phyloP scores from a whole-genome alignment of 345 rosid genomes.

The Litchi chinensis region DNA sequence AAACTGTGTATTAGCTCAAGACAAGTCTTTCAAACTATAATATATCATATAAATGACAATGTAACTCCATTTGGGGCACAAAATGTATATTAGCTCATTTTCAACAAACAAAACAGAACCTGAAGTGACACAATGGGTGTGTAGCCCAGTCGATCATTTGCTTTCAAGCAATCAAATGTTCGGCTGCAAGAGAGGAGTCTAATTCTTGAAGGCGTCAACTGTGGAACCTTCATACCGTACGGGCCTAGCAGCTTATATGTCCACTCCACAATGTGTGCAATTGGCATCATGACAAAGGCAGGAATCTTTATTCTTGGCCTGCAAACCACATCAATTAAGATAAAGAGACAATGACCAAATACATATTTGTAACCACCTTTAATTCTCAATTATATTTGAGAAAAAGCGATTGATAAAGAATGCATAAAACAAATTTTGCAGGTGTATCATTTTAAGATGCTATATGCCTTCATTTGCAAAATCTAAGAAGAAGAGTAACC shows the following conservation, averaged over 20 bases:
- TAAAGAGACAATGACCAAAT: slow-evolving; percentile 17
- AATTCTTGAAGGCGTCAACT: slow-evolving; percentile 87
- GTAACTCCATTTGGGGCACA: not conserved
- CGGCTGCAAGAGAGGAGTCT: slow-evolving; percentile 82
- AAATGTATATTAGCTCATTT: not conserved
- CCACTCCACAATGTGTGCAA: slow-evolving; percentile 73
- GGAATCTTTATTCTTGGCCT: slow-evolving; percentile 95
- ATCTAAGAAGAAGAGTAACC: not conserved
- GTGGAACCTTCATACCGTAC: slow-evolving; percentile 88
- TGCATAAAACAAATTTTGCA: not conserved
- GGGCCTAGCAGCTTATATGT: slow-evolving; percentile 70
- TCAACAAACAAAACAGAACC: slow-evolving; percentile 47
- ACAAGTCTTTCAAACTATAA: not conserved
- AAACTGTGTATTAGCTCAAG: not conserved
- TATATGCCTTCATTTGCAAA: not conserved
- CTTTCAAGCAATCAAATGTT: slow-evolving; percentile 75
- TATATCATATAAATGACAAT: slow-evolving; percentile 10
- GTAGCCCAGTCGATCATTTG: slow-evolving; percentile 84
- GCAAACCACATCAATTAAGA: slow-evolving; percentile 40
- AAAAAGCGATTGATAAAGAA: not conserved
- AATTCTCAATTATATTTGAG: slow-evolving; percentile 2
- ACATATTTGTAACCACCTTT: slow-evolving; percentile 12
- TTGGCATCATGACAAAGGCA: slow-evolving; percentile 73
- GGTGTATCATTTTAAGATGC: not conserved
- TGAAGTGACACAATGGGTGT: slow-evolving; percentile 72